Evolutionary conservation across 495 filamentous ascomycete genomes (phyloP).

Genomic region (Penicillium odoratum): DNA sequence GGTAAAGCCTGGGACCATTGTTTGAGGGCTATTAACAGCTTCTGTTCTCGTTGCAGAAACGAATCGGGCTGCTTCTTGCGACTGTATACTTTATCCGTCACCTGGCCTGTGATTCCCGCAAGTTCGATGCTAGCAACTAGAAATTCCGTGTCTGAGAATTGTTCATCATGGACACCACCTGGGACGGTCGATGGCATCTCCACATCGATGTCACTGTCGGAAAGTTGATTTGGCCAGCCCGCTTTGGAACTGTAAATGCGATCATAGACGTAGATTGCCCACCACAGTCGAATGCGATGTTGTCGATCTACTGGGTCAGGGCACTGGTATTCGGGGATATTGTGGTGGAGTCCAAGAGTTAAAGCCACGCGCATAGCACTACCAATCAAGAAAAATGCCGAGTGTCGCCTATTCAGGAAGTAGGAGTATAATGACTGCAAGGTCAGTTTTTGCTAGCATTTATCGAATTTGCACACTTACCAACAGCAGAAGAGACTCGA

Average conservation of each 20-base stretch:
- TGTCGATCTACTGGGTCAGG: slow-evolving; percentile 26
- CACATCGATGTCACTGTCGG: slow-evolving; percentile 35
- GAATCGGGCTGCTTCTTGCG: slow-evolving; percentile 26
- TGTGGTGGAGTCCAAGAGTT: slow-evolving; percentile 34
- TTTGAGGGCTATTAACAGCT: slow-evolving; percentile 28
- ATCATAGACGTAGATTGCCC: slow-evolving; percentile 37
- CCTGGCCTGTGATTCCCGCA: slow-evolving; percentile 25
- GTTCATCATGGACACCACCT: slow-evolving; percentile 16
- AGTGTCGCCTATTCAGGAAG: slow-evolving; percentile 35
- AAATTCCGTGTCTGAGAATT: slow-evolving; percentile 28
- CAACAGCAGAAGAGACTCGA: slow-evolving; percentile 29
- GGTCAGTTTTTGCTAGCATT: slow-evolving; percentile 2
- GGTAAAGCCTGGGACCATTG: slow-evolving; percentile 33
- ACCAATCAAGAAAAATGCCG: slow-evolving; percentile 30
- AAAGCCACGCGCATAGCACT: slow-evolving; percentile 30
- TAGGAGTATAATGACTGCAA: slow-evolving; percentile 32
- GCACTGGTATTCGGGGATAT: slow-evolving; percentile 32
- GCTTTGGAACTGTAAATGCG: slow-evolving; percentile 35
- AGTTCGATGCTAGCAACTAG: slow-evolving; percentile 25
- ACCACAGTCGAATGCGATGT: slow-evolving; percentile 34
- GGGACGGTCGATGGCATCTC: slow-evolving; percentile 27
- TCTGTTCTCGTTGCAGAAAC: slow-evolving; percentile 33
- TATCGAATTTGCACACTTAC: slow-evolving; percentile 9
- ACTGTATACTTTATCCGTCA: slow-evolving; percentile 28
- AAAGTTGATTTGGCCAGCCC: slow-evolving; percentile 31